phyloP scores from a whole-genome alignment of 495 filamentous ascomycete genomes.

The Pseudomonodictys pantanalensis region DNA sequence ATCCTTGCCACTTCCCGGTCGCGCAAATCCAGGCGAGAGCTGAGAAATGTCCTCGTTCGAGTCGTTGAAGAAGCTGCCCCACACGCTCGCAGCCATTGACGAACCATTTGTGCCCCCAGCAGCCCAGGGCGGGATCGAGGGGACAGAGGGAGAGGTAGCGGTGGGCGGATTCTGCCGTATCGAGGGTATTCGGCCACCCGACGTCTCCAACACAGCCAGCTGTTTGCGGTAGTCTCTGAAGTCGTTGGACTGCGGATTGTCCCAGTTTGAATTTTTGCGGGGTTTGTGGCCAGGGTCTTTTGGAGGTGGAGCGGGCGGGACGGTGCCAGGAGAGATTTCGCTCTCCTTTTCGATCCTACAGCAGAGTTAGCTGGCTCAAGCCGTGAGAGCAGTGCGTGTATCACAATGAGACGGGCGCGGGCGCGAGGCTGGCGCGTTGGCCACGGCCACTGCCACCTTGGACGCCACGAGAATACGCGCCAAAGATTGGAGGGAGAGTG shows the following conservation, averaged over 20 bases:
- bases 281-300: constrained; percentile 35
- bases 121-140: constrained; percentile 39
- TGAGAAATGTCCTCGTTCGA: constrained; percentile 64
- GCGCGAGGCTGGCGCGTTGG: constrained; percentile 20
- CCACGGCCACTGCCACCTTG: background rate
- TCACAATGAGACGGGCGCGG: constrained; percentile 16
- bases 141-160: constrained; percentile 49
- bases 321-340: constrained; percentile 45
- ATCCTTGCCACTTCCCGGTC: constrained; percentile 61
- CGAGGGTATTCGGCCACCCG: constrained; percentile 52
- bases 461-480: background rate
- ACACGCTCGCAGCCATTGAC: constrained; percentile 41
- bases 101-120: constrained; percentile 22
- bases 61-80: constrained; percentile 58
- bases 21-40: constrained; percentile 60
- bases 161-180: constrained; percentile 55
- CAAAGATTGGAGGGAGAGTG: constrained; percentile 14
- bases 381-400: background rate
- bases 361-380: constrained; percentile 19
- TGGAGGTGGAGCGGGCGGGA: constrained; percentile 38
- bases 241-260: constrained; percentile 50
- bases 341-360: constrained; percentile 29
- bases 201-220: constrained; percentile 64
- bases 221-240: constrained; percentile 67
- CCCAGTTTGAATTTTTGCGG: constrained; percentile 41